Conservation (phyloP, 1,284 basidiomycete genomes). For the Microbotryum violaceum region DNA sequence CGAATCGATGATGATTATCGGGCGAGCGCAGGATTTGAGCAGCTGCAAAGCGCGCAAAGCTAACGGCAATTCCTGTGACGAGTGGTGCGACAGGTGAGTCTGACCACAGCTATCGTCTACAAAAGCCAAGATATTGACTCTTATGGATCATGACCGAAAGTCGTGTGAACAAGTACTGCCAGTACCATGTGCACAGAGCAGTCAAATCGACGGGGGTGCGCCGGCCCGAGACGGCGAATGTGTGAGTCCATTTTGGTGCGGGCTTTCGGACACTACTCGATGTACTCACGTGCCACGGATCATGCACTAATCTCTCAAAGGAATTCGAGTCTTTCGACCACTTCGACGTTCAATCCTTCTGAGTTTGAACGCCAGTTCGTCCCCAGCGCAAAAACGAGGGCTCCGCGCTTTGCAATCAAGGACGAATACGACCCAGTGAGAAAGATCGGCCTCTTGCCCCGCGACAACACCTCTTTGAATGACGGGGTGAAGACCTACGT, state of each 20-base stretch:
- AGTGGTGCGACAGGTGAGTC: slow-evolving; percentile 78
- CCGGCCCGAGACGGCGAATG: slow-evolving; percentile 54
- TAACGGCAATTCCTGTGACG: slow-evolving; percentile 70
- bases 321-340: slow-evolving; percentile 4
- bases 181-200: slow-evolving; percentile 75
- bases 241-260: slow-evolving; percentile 3
- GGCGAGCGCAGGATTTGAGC: slow-evolving; percentile 74
- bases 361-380: no score
- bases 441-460: slow-evolving; percentile 6
- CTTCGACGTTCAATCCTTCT: not conserved
- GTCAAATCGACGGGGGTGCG: slow-evolving; percentile 63
- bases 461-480: not conserved
- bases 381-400: no score
- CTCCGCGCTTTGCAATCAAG: no score
- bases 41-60: slow-evolving; percentile 65
- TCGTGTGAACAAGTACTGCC: slow-evolving; percentile 59
- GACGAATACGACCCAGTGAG: no score
- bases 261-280: not conserved
- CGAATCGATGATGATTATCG: slow-evolving; percentile 72
- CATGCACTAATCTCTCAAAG: not conserved
- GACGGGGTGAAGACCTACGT: slow-evolving; percentile 8
- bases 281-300: no score
- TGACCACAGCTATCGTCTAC: not conserved
- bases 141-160: slow-evolving; percentile 39
- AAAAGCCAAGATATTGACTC: not conserved